Percentiles rank a stretch among this genome's conserved stretches.
Conservation (phyloP, 306 rosid genomes). For the Castanea crenata region DNA sequence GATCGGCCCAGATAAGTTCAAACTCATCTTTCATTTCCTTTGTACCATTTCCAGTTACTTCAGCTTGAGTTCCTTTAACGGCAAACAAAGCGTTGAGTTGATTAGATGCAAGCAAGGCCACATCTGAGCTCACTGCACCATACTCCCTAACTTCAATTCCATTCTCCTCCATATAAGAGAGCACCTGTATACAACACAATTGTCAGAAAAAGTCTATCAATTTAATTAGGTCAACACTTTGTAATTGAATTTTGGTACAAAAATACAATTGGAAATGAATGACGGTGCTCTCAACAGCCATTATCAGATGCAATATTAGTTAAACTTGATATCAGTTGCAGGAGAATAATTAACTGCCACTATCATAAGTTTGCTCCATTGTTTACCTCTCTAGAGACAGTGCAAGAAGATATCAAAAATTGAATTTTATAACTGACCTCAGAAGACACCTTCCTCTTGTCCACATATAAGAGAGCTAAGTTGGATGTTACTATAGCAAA, state of each 20-base stretch:
- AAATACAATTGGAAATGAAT: neutral
- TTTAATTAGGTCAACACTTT: neutral
- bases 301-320: neutral
- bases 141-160: conserved; percentile 85
- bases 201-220: neutral
- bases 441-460: conserved; percentile 68
- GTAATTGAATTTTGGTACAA: neutral
- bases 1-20: conserved; percentile 80
- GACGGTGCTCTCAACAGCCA: neutral
- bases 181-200: conserved; percentile 53
- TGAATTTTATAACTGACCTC: conserved; percentile 64
- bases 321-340: neutral
- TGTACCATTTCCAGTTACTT: conserved; percentile 36
- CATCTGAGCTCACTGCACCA: conserved; percentile 63
- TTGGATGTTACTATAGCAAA: conserved; percentile 71
- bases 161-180: conserved; percentile 54
- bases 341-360: neutral
- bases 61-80: conserved; percentile 30
- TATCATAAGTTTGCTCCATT: neutral
- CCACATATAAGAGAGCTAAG: conserved; percentile 77
- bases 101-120: conserved; percentile 56
- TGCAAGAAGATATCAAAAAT: conserved; percentile 14
- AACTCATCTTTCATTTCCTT: conserved; percentile 35
- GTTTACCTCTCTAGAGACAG: neutral
- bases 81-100: conserved; percentile 43